These are phyloP conservation scores for Lecanicillium sp. DNA, from an alignment of 2,329 filamentous ascomycete species.

Conservation along the genomic window DNA sequence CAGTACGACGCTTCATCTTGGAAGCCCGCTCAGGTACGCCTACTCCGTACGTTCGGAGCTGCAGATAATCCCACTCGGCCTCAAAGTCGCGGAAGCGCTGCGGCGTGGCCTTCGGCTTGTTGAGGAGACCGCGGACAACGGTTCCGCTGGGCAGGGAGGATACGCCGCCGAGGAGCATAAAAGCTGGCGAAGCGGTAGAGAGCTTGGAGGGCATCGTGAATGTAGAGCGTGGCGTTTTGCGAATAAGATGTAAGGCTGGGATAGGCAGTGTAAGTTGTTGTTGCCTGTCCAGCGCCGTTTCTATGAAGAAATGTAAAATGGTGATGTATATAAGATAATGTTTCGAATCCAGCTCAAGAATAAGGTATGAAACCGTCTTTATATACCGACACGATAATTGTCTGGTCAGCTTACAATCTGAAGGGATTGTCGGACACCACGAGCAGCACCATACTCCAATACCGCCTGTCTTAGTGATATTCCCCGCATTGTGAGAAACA, in stretches of 20 bases:
- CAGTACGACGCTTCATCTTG: slow-evolving; percentile 6
- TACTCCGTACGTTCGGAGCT: slow-evolving; percentile 6
- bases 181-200: slow-evolving; percentile 16
- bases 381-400: neutral
- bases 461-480: slow-evolving; percentile 9
- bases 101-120: slow-evolving; percentile 6
- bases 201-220: slow-evolving; percentile 10
- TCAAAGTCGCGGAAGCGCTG: slow-evolving; percentile 4
- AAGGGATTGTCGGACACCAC: neutral
- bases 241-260: neutral
- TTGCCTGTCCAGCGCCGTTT: neutral
- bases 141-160: slow-evolving; percentile 19
- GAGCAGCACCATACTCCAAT: slow-evolving; percentile 1
- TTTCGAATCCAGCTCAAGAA: neutral
- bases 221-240: neutral
- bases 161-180: slow-evolving; percentile 20
- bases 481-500: slow-evolving; percentile 10
- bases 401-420: neutral
- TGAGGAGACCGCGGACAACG: slow-evolving; percentile 17
- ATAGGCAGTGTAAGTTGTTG: neutral
- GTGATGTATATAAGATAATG: too few species aligned
- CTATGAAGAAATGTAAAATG: too few species aligned
- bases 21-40: slow-evolving; percentile 2
- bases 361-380: neutral
- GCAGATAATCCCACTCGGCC: slow-evolving; percentile 10